Evolutionary conservation across 257 asterid species (phyloP).

Genomic region (Haberlea rhodopensis): DNA sequence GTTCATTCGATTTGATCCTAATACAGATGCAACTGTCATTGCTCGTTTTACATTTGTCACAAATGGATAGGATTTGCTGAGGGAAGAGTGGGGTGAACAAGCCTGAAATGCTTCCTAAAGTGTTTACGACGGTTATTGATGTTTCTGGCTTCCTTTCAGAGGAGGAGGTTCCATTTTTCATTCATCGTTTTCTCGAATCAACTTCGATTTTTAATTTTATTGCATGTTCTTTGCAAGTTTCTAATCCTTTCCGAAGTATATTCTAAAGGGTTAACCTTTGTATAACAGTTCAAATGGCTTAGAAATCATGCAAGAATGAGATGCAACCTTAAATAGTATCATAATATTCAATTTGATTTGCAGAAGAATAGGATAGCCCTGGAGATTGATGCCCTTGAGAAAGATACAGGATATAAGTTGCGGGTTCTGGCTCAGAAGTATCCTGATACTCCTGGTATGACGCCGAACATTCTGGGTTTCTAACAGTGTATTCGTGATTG

Average conservation of each 20-base stretch:
- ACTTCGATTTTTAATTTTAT: no score
- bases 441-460: conserved; percentile 87
- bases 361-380: conserved; percentile 74
- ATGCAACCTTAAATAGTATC: conserved; percentile 12
- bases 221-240: no score
- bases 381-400: conserved; percentile 76
- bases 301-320: neutral
- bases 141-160: no score
- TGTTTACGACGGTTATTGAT: no score
- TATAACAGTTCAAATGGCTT: neutral
- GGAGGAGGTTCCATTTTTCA: no score
- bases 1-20: no score
- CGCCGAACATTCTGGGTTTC: conserved; percentile 11
- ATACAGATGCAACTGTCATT: neutral
- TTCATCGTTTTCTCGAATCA: no score
- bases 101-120: no score
- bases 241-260: no score
- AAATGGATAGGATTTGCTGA: no score
- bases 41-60: neutral
- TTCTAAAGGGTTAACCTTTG: neutral
- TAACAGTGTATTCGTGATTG: neutral
- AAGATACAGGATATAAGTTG: conserved; percentile 82
- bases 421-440: conserved; percentile 89
- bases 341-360: conserved; percentile 23
- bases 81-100: no score